Conservation (phyloP, 2,329 filamentous ascomycete species). For the Sporothrix inflata region DNA sequence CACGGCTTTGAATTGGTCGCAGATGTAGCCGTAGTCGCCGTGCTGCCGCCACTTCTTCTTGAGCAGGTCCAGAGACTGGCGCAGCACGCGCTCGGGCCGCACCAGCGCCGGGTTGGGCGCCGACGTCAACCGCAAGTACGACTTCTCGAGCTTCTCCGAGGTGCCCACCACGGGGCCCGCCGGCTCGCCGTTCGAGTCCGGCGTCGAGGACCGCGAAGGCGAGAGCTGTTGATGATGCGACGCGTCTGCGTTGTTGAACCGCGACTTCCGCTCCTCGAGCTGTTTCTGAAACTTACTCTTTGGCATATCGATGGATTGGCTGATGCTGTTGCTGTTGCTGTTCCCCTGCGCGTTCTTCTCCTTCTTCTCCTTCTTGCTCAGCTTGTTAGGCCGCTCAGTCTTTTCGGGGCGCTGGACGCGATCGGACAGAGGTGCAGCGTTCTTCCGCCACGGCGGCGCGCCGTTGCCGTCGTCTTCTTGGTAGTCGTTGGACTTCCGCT, state of each 20-base stretch:
- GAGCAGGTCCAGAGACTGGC: conserved; percentile 82
- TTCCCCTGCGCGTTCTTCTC: conserved; percentile 9
- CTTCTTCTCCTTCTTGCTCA: conserved; percentile 32
- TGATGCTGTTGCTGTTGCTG: conserved; percentile 19
- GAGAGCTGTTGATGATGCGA: neutral
- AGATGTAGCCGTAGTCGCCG: conserved; percentile 95
- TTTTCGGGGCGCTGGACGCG: conserved; percentile 65
- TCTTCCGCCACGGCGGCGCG: conserved; percentile 75
- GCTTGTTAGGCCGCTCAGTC: conserved; percentile 34
- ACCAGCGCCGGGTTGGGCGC: conserved; percentile 87
- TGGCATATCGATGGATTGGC: conserved; percentile 41
- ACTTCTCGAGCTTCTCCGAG: conserved; percentile 84
- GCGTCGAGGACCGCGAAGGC: conserved; percentile 54
- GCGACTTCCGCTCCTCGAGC: conserved; percentile 85
- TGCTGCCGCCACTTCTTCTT: conserved; percentile 95
- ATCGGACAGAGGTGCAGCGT: conserved; percentile 65
- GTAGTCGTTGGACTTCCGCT: conserved; percentile 78
- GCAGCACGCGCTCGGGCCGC: conserved; percentile 77
- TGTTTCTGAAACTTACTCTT: conserved; percentile 87
- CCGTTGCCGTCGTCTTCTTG: conserved; percentile 48
- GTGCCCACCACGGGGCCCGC: conserved; percentile 81
- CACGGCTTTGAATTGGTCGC: conserved; percentile 98
- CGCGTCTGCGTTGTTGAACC: conserved; percentile 67
- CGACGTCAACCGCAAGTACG: conserved; percentile 89
- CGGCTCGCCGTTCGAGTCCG: conserved; percentile 48